Percentiles rank a stretch among this genome's conserved stretches.
phyloP scores from a whole-genome alignment of 805 yeast genomes.

The Dipodascopsis uninucleata region DNA sequence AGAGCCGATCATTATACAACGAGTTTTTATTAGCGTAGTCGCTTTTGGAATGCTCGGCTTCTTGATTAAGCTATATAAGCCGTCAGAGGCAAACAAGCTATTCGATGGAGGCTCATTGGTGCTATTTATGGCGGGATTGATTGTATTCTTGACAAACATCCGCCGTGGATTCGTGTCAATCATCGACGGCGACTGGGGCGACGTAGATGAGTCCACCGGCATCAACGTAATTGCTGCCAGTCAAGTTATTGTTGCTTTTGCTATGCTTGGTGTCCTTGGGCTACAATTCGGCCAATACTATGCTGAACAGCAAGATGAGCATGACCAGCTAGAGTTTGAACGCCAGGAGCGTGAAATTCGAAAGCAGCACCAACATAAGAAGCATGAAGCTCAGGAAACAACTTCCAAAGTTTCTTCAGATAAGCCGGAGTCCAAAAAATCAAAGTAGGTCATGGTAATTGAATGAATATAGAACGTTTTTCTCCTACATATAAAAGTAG shows the following conservation, averaged over 20 bases:
- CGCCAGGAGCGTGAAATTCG: slow-evolving; percentile 8
- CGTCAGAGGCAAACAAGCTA: slow-evolving; percentile 75
- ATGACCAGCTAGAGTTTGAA: slow-evolving; percentile 11
- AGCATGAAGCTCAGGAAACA: neutral
- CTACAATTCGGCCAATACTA: slow-evolving; percentile 88
- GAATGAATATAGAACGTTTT: too few species aligned
- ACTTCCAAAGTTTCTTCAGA: neutral
- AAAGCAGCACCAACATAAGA: slow-evolving; percentile 5
- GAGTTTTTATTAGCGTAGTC: slow-evolving; percentile 59
- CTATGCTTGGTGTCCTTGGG: slow-evolving; percentile 72
- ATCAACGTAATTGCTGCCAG: slow-evolving; percentile 89
- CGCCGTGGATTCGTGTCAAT: slow-evolving; percentile 74
- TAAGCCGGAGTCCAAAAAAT: slow-evolving; percentile 4
- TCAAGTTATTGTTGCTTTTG: slow-evolving; percentile 66
- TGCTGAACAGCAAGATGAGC: slow-evolving; percentile 55
- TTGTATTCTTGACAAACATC: slow-evolving; percentile 82
- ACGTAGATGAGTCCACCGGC: slow-evolving; percentile 81
- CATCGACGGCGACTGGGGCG: slow-evolving; percentile 82
- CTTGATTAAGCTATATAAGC: slow-evolving; percentile 76
- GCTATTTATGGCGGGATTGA: slow-evolving; percentile 65
- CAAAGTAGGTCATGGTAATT: slow-evolving; percentile 4
- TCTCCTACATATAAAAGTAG: too few species aligned
- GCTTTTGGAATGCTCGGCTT: slow-evolving; percentile 68
- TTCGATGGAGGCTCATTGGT: slow-evolving; percentile 87
- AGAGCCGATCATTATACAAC: slow-evolving; percentile 56